These are phyloP conservation scores for Panellus pusillus DNA, from an alignment of 768 basidiomycete species.

Conservation along the genomic window DNA sequence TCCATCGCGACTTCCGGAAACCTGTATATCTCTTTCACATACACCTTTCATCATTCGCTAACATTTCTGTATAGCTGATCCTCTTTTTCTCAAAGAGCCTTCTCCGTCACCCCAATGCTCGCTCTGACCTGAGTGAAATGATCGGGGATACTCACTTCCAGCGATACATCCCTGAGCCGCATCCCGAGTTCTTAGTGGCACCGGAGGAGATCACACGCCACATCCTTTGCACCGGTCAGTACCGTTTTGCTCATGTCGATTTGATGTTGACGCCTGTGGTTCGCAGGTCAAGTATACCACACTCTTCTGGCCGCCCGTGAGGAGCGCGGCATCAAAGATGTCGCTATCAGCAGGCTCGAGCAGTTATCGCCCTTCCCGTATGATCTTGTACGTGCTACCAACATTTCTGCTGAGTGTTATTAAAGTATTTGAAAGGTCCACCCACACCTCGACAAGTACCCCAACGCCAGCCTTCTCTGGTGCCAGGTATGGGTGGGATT, in stretches of 20 bases:
- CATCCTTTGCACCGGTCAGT: constrained; percentile 79
- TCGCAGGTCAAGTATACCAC: constrained; percentile 91
- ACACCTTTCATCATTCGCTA: neutral
- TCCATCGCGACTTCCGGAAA: constrained; percentile 97
- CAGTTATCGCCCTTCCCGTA: constrained; percentile 98
- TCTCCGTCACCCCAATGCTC: constrained; percentile 90
- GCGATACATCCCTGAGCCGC: constrained; percentile 87
- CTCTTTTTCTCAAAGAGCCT: constrained; percentile 97
- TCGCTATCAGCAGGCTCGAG: constrained; percentile 93
- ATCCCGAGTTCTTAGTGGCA: constrained; percentile 66
- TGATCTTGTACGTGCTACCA: constrained; percentile 63
- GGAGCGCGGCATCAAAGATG: constrained; percentile 85
- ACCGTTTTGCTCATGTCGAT: neutral
- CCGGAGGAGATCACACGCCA: constrained; percentile 90
- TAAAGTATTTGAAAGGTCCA: constrained; percentile 57
- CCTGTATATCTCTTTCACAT: constrained; percentile 53
- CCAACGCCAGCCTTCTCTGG: constrained; percentile 92
- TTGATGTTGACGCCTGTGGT: neutral
- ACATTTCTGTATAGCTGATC: constrained; percentile 57
- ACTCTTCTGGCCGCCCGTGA: constrained; percentile 88
- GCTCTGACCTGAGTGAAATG: constrained; percentile 88
- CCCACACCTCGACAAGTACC: constrained; percentile 94
- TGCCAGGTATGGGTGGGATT: constrained; percentile 60
- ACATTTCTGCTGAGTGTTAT: constrained; percentile 4
- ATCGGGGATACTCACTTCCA: constrained; percentile 86